Evolutionary conservation across 805 yeast species (phyloP), one percentile per base, ranked within the genome.

Genomic region (Hagleromyces aurorensis): DNA sequence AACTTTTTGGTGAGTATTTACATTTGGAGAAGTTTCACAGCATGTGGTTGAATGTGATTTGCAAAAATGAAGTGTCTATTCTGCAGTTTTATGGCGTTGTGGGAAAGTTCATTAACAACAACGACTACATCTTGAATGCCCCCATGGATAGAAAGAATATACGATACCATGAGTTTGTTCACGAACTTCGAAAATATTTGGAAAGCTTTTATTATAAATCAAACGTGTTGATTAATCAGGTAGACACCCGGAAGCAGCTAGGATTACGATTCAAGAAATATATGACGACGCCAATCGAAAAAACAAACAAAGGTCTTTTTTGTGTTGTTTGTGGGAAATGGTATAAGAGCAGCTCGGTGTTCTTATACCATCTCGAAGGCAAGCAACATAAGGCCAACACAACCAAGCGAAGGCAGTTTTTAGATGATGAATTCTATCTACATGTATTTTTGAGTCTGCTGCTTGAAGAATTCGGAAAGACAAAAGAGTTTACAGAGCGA

Each of bases 351-450:
- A 59, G 59, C 16, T 57, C 85, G 0, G 91, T 82, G 0, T 86
- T 64, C 48, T 55, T 67, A 4, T 75, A 70, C 3, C 96, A 89
- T 62, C 53, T 84, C 15, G 36, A 45, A 1, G 94, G 95, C 1
- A 82, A 80, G 49, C 78, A 77, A 43, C 96, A 89, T 50, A 58
- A 65, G 33, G 78, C 74, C 41, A 72, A 72, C 21, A 48, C 43
- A 0, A 45, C 37, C 15, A 47, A 41, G 13, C 41, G 49, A 6
- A 43, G 41, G 19, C 34, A 46, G 2, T 33, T 53, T 6, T 43
- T 55, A 5, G 39, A 41, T 6, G 42, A 53, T n/a, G 76, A 72
- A 38, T 62, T 48, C 38, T 43, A 57, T 21, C 53, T 75, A 13
- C 51, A 48, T 5, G 46, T 48, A 13, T 41, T 74, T 4, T 52